Evolutionary conservation across 1,284 basidiomycete genomes (phyloP), one percentile per base, ranked within the genome.

Genomic region (Ceratobasidium sp.): DNA sequence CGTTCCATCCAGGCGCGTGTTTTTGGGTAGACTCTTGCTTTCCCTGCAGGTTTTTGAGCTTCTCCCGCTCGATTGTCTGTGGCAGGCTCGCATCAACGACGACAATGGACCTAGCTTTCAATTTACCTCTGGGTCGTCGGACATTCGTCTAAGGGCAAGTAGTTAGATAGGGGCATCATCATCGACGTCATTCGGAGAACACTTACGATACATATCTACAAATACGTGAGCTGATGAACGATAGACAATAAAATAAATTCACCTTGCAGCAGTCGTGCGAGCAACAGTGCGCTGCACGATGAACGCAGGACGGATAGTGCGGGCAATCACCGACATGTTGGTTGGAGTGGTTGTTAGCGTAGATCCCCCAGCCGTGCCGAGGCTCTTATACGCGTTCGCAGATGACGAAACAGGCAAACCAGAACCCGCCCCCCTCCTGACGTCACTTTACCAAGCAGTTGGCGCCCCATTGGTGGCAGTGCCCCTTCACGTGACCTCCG

Each of bases 1-100:
- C 91, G 81, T 93, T 93, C 93, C 93, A 94, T 1, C 92, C 92
- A 5, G 92, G 93, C 0, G 92, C 91, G 78, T 90, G 82, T 27
- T 84, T 82, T 71, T 88, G 86, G 1, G 87, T 88, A 79, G 87
- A 86, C 81, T 90, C 87, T 70, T 90, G 88, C 48, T 84, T 82
- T 16, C 85, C 85, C 23, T 80, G 79, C 59, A 91, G 83, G 82
- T 90, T 90, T 50, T 88, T 86, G 38, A 83, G 84, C 81, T 93
- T 92, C 83, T 92, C 90, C 16, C 80, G 81, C 78, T 92, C 89
- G 23, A 92, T 83, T 16, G 88, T 81, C 89, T 91, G 77, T 59
- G 10, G n/a, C n/a, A 20, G 27, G 16, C 30, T 30, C 35, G 52
- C 4, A 27, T 23, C 8, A 46, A 14, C 62, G 12, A 38, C 16